Evolutionary conservation across 2,329 filamentous ascomycete species (phyloP).

Genomic region (Kalmusia sp.): DNA sequence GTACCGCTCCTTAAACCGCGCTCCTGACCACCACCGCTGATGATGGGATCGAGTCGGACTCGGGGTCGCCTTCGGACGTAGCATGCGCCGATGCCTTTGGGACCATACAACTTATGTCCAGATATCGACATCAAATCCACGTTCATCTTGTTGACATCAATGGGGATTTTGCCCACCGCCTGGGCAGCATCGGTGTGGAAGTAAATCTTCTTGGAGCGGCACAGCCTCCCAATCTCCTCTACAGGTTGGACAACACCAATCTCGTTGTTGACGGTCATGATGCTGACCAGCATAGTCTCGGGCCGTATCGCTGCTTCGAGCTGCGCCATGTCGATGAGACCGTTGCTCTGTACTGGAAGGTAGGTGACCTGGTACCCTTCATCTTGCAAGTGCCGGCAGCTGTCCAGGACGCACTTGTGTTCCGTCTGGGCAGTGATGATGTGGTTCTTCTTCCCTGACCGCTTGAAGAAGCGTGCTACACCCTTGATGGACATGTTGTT

Average conservation of each 20-base stretch:
- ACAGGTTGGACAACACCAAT: constrained; percentile 99
- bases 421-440: constrained; percentile 98
- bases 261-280: constrained; percentile 99
- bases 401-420: constrained; percentile 98
- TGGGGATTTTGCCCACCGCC: constrained; percentile 96
- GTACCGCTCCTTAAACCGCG: constrained; percentile 94
- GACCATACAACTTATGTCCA: constrained; percentile 97
- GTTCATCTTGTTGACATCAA: constrained; percentile 98
- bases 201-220: constrained; percentile 90
- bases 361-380: constrained; percentile 98
- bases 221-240: constrained; percentile 90
- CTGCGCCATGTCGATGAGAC: constrained; percentile 83
- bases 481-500: constrained; percentile 99
- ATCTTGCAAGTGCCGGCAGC: constrained; percentile 94
- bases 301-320: constrained; percentile 89
- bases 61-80: constrained; percentile 91
- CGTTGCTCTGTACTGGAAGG: constrained; percentile 84
- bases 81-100: constrained; percentile 95
- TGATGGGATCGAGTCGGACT: constrained; percentile 93
- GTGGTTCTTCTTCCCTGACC: constrained; percentile 95
- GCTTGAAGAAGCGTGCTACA: constrained; percentile 92
- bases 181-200: constrained; percentile 98
- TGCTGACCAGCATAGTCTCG: constrained; percentile 89
- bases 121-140: constrained; percentile 99
- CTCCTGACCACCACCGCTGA: constrained; percentile 95